Evolutionary conservation across 2,329 filamentous ascomycete genomes (phyloP).

Genomic region (Nannizziopsis arthrosporioides): DNA sequence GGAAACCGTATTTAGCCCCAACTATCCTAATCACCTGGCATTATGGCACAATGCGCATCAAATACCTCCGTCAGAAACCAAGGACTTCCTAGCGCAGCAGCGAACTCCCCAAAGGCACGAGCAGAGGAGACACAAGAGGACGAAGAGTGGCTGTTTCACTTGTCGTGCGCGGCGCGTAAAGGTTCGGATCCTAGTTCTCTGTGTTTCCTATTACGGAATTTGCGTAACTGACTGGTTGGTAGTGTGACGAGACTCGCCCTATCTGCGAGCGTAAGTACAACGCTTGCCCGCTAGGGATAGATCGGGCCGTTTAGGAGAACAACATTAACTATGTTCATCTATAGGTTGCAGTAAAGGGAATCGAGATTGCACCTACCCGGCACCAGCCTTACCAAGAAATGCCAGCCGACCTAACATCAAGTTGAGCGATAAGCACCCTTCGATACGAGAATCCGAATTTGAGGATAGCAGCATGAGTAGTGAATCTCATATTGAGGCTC

Average conservation of each 20-base stretch:
- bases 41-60: slow-evolving; percentile 32
- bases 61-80: slow-evolving; percentile 19
- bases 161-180: slow-evolving; percentile 82
- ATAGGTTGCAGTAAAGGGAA: slow-evolving; percentile 80
- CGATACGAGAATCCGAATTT: slow-evolving; percentile 39
- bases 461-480: slow-evolving; percentile 35
- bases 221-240: slow-evolving; percentile 6
- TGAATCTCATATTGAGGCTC: slow-evolving; percentile 18
- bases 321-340: background rate
- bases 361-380: slow-evolving; percentile 82
- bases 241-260: slow-evolving; percentile 87
- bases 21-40: slow-evolving; percentile 33
- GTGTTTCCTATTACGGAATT: background rate
- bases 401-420: slow-evolving; percentile 34
- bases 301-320: background rate
- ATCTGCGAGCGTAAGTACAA: slow-evolving; percentile 58
- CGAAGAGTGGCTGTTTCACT: slow-evolving; percentile 85
- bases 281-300: slow-evolving; percentile 7
- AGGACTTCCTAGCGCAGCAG: background rate
- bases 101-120: slow-evolving; percentile 35
- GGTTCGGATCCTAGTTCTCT: slow-evolving; percentile 28
- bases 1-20: background rate
- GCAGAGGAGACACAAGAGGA: slow-evolving; percentile 83
- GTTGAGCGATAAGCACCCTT: slow-evolving; percentile 28
- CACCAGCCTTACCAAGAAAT: slow-evolving; percentile 39